Evolutionary conservation across 176 grass and related monocot genomes (phyloP).

Genomic region (Aegilops sharonensis): DNA sequence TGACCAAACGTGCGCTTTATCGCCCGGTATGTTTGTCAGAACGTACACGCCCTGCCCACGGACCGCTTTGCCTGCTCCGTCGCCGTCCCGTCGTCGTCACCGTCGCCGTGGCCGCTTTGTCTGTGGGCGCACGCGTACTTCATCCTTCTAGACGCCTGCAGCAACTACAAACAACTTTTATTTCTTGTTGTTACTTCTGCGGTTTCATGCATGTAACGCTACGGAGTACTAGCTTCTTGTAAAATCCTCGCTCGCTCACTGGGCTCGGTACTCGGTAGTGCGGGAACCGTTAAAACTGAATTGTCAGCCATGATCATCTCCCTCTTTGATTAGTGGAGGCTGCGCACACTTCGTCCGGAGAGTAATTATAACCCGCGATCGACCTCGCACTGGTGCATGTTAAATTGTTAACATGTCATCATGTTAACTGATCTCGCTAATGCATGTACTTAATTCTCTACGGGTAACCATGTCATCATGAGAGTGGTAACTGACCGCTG

Average conservation of each 20-base stretch:
- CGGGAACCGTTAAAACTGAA: constrained; percentile 71
- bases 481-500: not conserved
- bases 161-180: no score
- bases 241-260: no score
- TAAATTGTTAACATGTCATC: no score
- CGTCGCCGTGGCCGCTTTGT: no score
- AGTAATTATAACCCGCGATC: no score
- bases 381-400: no score
- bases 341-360: constrained; percentile 7
- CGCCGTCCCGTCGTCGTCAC: not conserved
- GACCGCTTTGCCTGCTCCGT: not conserved
- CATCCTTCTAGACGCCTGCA: not conserved
- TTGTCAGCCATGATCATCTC: constrained; percentile 33
- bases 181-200: no score
- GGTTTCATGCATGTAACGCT: no score
- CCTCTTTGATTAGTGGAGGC: constrained; percentile 45
- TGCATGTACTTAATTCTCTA: no score
- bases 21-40: no score
- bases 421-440: no score
- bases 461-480: constrained; percentile 3
- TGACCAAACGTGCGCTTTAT: constrained; percentile 46
- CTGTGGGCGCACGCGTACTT: not conserved
- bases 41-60: not conserved
- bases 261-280: constrained; percentile 19
- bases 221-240: no score